Percentiles rank a stretch among this genome's conserved stretches.
phyloP scores from a whole-genome alignment of 371 early-diverging fungal species.

The Mucor indicus region DNA sequence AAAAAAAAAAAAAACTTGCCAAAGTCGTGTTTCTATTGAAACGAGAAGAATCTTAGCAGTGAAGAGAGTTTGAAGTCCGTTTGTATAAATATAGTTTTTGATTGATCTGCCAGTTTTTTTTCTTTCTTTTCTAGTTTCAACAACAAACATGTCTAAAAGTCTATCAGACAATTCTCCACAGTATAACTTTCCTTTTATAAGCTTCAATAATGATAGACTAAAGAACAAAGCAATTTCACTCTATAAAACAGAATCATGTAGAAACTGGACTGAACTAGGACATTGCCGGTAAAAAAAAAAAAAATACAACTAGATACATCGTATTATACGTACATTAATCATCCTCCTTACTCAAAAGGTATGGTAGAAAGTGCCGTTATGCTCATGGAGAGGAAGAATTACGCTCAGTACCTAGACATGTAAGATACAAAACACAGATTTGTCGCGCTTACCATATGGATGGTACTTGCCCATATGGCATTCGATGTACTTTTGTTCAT shows the following conservation, averaged over 20 bases:
- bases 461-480: conserved; percentile 93
- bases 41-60: too few species aligned
- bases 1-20: too few species aligned
- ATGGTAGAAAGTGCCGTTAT: conserved; percentile 94
- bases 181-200: too few species aligned
- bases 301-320: background rate
- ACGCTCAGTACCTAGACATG: conserved; percentile 82
- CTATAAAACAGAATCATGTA: conserved; percentile 97
- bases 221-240: conserved; percentile 50
- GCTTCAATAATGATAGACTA: too few species aligned
- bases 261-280: conserved; percentile 85
- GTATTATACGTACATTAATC: background rate
- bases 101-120: too few species aligned
- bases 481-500: conserved; percentile 96
- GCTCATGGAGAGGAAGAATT: conserved; percentile 89
- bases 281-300: conserved; percentile 65
- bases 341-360: conserved; percentile 52
- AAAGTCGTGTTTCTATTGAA: too few species aligned
- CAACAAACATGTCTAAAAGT: too few species aligned
- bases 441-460: conserved; percentile 88
- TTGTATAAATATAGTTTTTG: too few species aligned
- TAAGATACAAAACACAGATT: conserved; percentile 91
- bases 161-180: too few species aligned
- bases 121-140: too few species aligned
- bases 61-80: too few species aligned